These are phyloP conservation scores for Penicillium parvum DNA, from an alignment of 495 filamentous ascomycete genomes.

Conservation along the genomic window DNA sequence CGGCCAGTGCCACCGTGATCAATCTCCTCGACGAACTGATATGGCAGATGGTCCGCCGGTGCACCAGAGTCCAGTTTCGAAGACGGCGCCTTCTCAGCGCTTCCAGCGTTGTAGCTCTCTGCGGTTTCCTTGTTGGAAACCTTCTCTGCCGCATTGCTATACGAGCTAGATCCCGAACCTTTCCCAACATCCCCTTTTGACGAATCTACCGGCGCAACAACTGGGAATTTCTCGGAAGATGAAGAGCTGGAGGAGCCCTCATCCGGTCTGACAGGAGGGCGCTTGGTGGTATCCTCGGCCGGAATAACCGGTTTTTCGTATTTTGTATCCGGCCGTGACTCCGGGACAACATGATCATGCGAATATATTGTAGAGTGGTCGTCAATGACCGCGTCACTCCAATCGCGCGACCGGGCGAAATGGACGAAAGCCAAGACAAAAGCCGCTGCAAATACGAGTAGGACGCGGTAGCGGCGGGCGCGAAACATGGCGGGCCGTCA, in stretches of 20 bases:
- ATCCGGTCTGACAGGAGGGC: constrained; percentile 10
- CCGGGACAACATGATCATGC: neutral
- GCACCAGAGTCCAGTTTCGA: neutral
- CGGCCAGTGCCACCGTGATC: constrained; percentile 27
- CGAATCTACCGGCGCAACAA: neutral
- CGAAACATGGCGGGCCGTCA: constrained; percentile 58
- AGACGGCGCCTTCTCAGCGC: neutral
- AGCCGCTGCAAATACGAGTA: constrained; percentile 64
- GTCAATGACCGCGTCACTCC: constrained; percentile 16
- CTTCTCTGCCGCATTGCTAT: constrained; percentile 3
- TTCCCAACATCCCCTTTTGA: neutral
- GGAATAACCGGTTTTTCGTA: constrained; percentile 1
- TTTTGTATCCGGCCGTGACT: constrained; percentile 1
- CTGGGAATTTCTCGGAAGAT: neutral
- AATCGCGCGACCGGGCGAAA: constrained; percentile 44
- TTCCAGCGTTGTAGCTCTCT: neutral
- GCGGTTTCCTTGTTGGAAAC: neutral
- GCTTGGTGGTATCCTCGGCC: constrained; percentile 9
- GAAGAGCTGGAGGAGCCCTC: constrained; percentile 6
- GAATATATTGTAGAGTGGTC: constrained; percentile 3
- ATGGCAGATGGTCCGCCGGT: neutral
- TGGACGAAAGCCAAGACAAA: constrained; percentile 62
- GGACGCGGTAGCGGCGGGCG: constrained; percentile 70
- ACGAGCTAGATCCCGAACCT: neutral
- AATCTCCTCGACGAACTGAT: constrained; percentile 5